Percentiles rank a stretch among this genome's conserved stretches.
Evolutionary conservation across 495 filamentous ascomycete genomes (phyloP).

Genomic region (Pseudoneurospora amorphoporcata): DNA sequence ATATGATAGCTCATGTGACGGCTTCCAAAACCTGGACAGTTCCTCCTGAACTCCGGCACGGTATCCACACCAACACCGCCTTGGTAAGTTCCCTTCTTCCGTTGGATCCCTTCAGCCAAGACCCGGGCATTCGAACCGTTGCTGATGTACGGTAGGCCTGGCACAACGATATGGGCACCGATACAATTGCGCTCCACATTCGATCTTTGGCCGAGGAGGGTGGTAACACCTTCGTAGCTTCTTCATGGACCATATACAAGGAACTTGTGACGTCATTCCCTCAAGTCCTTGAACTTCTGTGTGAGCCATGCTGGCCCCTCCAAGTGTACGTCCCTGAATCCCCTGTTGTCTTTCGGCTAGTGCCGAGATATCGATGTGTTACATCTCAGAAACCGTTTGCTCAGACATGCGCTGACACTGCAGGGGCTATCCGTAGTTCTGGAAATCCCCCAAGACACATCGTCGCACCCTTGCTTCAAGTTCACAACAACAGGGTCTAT

Average conservation of each 20-base stretch:
- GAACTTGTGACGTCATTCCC: slow-evolving; percentile 24
- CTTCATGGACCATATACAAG: slow-evolving; percentile 30
- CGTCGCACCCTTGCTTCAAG: slow-evolving; percentile 28
- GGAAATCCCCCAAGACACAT: slow-evolving; percentile 23
- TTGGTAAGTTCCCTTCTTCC: slow-evolving; percentile 17
- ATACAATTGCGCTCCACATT: slow-evolving; percentile 34
- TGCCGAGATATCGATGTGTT: background rate
- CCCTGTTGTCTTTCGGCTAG: background rate
- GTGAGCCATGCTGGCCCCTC: slow-evolving; percentile 28
- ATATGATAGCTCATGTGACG: slow-evolving; percentile 33
- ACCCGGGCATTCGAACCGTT: background rate
- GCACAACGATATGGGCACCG: slow-evolving; percentile 36
- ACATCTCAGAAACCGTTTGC: background rate
- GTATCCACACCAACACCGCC: slow-evolving; percentile 33
- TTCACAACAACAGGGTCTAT: slow-evolving; percentile 22
- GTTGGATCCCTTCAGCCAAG: background rate
- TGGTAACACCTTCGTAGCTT: slow-evolving; percentile 32
- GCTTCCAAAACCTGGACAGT: slow-evolving; percentile 30
- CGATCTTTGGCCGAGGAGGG: slow-evolving; percentile 27
- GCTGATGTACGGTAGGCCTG: slow-evolving; percentile 20
- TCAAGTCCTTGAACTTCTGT: slow-evolving; percentile 20
- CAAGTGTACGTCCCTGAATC: slow-evolving; percentile 26
- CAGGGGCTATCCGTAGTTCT: slow-evolving; percentile 18
- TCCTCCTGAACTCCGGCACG: slow-evolving; percentile 31
- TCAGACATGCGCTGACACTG: background rate